Evolutionary conservation across 176 grass and related monocot species (phyloP), one percentile per base, ranked within the genome.

Genomic region (Avena atlantica): DNA sequence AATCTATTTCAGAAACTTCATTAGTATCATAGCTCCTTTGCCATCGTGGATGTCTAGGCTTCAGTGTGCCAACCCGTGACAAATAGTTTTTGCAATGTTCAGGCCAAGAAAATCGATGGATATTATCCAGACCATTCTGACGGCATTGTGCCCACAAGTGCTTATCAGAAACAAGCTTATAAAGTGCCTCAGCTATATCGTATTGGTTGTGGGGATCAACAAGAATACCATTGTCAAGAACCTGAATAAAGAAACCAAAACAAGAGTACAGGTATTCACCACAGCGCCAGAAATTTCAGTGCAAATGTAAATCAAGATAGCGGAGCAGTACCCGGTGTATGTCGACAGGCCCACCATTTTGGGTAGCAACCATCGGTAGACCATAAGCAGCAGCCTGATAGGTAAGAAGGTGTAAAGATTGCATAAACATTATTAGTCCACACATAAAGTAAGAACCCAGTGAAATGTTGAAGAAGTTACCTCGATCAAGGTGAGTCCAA

Each of bases 401-500:
- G 71, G 51, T 37, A 86, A 85, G 37, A 91, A 88, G 23, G 9
- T 72, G 53, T 60, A 55, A 76, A 74, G 20, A 64, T 83, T 40
- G 53, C 68, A 78, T 87, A 87, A 59, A 63, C 14, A 87, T 37
- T 25, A 42, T 74, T 23, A 79, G 80, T 31, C 29, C 4, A 40
- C 11, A 72, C n/a, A 84, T 77, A 70, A 78, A 42, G 36, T 45
- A 72, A 49, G 37, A 80, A 76, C 10, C 25, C 76, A 83, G 67
- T 50, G 25, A 86, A 78, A 91, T 59, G 15, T 65, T 60, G 42
- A 40, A 63, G 65, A 29, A 82, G 44, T 75, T 90, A 98, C 96
- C 96, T 98, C 96, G 65, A 98, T 98, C 86, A 98, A 98, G 79
- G 96, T 98, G 64, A 98, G 96, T 76, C 96, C 96, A 92, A 98